Evolutionary conservation across 163 green algal genomes (phyloP), one percentile per base, ranked within the genome.

Genomic region (Chlorella variabilis): DNA sequence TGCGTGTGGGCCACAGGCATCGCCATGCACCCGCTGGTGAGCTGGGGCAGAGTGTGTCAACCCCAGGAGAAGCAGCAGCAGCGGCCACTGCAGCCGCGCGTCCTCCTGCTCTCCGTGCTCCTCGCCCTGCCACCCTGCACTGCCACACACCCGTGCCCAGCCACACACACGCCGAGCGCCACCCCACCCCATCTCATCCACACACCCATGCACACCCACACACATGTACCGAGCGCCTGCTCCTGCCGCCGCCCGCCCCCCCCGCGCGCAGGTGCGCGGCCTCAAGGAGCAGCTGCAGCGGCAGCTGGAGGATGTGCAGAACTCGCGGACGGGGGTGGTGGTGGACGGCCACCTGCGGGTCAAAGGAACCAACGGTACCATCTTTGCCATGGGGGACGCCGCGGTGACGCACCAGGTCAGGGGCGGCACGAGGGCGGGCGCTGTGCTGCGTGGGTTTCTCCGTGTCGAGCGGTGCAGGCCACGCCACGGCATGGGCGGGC

Each of bases 1-100:
- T 97, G 93, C 78, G 93, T 98, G 71, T 98, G 95, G 95, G 88
- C 91, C 23, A 97, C 95, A 0, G 95, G 94, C 74, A 89, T 98
- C 20, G 92, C 91, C 69, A 96, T 96, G 89, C 94, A 97, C 90
- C 94, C 95, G 9, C 88, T 98, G 38, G 78, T 95, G 54, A 91
- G 93, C 33, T 27, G 11, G 5, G 54, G 41, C 5, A 11, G 34
- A 23, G 45, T n/a, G n/a, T n/a, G n/a, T n/a, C n/a, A n/a, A n/a
- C 45, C 11, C 45, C 45, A 54, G 33, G 29, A 41, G n/a, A n/a
- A n/a, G n/a, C n/a, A n/a, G n/a, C n/a, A n/a, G n/a, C n/a, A n/a
- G n/a, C n/a, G n/a, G n/a, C n/a, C n/a, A n/a, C n/a, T n/a, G n/a
- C n/a, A n/a, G n/a, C 45, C 45, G 45, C 15, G 45, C 45, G 45